A percentile compares a stretch with the other conserved stretches of the same genome.
Evolutionary conservation across 495 filamentous ascomycete species (phyloP).

Genomic region (Penicillium paradoxum): DNA sequence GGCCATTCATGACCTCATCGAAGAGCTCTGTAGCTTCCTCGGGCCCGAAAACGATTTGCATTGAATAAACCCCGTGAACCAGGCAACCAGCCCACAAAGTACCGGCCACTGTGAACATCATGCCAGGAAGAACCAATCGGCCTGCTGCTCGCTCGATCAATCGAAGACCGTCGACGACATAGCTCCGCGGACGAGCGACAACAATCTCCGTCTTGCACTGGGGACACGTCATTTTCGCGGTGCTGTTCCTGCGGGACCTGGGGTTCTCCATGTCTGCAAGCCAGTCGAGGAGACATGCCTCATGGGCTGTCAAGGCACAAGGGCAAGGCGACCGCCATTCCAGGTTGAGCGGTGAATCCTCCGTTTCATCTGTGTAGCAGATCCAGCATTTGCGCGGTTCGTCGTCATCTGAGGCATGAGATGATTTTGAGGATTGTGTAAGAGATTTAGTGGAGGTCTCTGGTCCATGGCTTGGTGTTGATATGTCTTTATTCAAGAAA

Average conservation of each 20-base stretch:
- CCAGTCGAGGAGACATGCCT: slow-evolving; percentile 86
- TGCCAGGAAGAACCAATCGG: slow-evolving; percentile 52
- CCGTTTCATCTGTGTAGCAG: slow-evolving; percentile 80
- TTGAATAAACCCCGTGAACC: slow-evolving; percentile 54
- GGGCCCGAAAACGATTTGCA: slow-evolving; percentile 59
- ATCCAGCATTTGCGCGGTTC: slow-evolving; percentile 83
- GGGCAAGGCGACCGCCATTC: slow-evolving; percentile 85
- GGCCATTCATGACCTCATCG: slow-evolving; percentile 33
- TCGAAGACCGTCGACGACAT: slow-evolving; percentile 56
- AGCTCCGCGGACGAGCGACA: slow-evolving; percentile 65
- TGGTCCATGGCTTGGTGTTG: slow-evolving; percentile 12
- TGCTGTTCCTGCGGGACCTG: slow-evolving; percentile 45
- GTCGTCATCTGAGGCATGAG: slow-evolving; percentile 18
- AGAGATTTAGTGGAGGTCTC: slow-evolving; percentile 16
- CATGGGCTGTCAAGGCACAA: slow-evolving; percentile 85
- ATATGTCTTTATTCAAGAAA: slow-evolving; percentile 35
- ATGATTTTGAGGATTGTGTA: slow-evolving; percentile 9
- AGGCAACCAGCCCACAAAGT: slow-evolving; percentile 53
- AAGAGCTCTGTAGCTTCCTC: slow-evolving; percentile 52
- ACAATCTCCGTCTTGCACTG: slow-evolving; percentile 81
- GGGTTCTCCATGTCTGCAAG: slow-evolving; percentile 74
- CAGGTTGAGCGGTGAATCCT: slow-evolving; percentile 59
- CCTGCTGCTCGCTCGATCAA: slow-evolving; percentile 50
- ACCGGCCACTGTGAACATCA: slow-evolving; percentile 50
- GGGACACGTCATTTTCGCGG: slow-evolving; percentile 68